Conservation (phyloP, 2,329 filamentous ascomycete species). For the Hyphodiscus sp. region DNA sequence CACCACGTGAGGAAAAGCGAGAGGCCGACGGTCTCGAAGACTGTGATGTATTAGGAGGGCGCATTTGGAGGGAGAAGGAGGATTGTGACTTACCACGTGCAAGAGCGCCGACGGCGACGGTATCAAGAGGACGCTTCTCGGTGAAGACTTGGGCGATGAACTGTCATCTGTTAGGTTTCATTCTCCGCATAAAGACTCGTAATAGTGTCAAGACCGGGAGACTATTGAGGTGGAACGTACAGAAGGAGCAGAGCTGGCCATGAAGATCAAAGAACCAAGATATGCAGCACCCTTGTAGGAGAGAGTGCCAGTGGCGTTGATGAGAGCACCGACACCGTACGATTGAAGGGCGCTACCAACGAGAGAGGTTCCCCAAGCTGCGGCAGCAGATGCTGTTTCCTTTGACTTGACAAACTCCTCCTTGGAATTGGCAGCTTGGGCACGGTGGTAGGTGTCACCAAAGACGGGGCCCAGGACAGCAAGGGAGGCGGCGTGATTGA, state of each 20-base stretch:
- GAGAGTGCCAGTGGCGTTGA: slow-evolving; percentile 91
- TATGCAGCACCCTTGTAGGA: slow-evolving; percentile 97
- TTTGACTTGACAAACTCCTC: slow-evolving; percentile 94
- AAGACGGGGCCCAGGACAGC: slow-evolving; percentile 85
- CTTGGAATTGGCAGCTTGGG: slow-evolving; percentile 85
- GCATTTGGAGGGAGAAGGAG: neutral
- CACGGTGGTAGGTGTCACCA: slow-evolving; percentile 88
- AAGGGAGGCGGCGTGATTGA: slow-evolving; percentile 88
- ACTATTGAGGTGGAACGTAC: slow-evolving; percentile 46
- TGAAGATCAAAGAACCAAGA: slow-evolving; percentile 84
- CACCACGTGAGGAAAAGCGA: slow-evolving; percentile 94
- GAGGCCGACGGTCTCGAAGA: slow-evolving; percentile 89
- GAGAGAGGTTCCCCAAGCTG: slow-evolving; percentile 85
- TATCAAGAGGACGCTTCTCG: slow-evolving; percentile 89
- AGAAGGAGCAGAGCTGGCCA: slow-evolving; percentile 79
- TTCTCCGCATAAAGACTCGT: no score
- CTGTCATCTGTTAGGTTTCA: slow-evolving; percentile 37
- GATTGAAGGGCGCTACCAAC: slow-evolving; percentile 83
- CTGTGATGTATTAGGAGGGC: slow-evolving; percentile 15
- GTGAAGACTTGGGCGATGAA: slow-evolving; percentile 80
- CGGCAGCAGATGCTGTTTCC: slow-evolving; percentile 81
- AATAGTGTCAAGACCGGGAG: no score
- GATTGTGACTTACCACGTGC: slow-evolving; percentile 47
- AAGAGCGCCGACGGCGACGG: slow-evolving; percentile 75
- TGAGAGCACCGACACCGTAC: slow-evolving; percentile 82